phyloP scores from a whole-genome alignment of 192 early-diverging fungal species.

The Backusella morwellensis region DNA sequence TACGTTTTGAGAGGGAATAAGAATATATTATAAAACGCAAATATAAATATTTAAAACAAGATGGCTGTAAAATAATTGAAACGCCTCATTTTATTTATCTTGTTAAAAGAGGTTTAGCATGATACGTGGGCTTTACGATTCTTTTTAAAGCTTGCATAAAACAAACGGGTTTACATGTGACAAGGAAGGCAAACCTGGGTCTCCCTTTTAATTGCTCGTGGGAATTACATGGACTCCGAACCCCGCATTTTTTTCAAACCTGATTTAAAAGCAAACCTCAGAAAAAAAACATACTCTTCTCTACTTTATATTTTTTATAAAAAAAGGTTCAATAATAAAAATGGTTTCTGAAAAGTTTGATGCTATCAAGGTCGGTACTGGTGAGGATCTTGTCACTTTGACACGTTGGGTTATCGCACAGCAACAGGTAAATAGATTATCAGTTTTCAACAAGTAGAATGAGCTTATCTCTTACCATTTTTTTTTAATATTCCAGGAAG shows the following conservation, averaged over 20 bases:
- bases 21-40: not conserved
- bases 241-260: not conserved
- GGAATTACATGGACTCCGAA: not conserved
- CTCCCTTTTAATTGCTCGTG: not conserved
- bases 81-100: not conserved
- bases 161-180: constrained; percentile 3
- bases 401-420: constrained; percentile 89
- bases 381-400: constrained; percentile 92
- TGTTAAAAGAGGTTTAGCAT: not conserved
- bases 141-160: not conserved
- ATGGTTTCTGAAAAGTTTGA: constrained; percentile 24
- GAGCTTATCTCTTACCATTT: not conserved
- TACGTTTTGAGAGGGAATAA: not conserved
- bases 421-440: constrained; percentile 66
- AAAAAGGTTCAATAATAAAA: not conserved
- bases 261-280: not conserved
- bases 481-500: constrained; percentile 14
- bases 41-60: not conserved
- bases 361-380: constrained; percentile 33
- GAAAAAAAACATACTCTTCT: not conserved
- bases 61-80: not conserved
- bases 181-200: not conserved
- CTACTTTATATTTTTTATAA: constrained; percentile 1
- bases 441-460: constrained; percentile 18
- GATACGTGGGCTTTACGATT: not conserved